Evolutionary conservation across 148 eudicot species (phyloP), one percentile per base, ranked within the genome.

Genomic region (Salicornia ramosissima): DNA sequence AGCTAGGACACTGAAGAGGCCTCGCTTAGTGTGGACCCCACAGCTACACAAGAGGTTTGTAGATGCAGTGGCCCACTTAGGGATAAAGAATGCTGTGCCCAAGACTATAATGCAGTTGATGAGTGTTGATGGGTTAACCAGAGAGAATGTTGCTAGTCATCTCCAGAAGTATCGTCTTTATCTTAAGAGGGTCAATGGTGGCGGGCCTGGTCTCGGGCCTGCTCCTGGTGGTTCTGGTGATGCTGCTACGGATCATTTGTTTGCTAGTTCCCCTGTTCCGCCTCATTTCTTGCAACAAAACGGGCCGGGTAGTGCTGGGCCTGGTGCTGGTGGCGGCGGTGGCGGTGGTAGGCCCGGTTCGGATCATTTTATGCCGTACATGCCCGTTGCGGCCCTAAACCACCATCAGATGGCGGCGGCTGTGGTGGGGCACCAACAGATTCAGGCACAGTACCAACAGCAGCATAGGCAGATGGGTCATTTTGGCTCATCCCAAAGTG

Each of bases 71-170:
- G 85, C 72, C 22, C 92, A 86, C 57, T 58, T 94, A 25, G 98
- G 98, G 62, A 80, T 94, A 0, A 90, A 88, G 59, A 88, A 84
- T 55, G 96, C 98, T 22, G 97, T 94, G 4, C 98, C 98, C 11
- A 94, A 94, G 81, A 86, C 97, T 55, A 90, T 94, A 67, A 94
- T 90, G 98, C 92, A 94, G 83, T 11, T 94, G 83, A 94, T 94
- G 98, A 94, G 90, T 70, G 97, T 94, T 2, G 98, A 94, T 56
- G 98, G 97, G 13, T 71, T 94, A 43, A 88, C 89, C 8, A 58
- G 98, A 15, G 98, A 94, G 64, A 94, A 94, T 70, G 98, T 94
- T 2, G 98, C 98, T 0, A 88, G 96, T 76, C 98, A 94, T 73
- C 75, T 94, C 64, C 98, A 94, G 86, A 94, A 94, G 75, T 94